Conservation (phyloP, 208 protist species). For the Borovskyia barvae region DNA sequence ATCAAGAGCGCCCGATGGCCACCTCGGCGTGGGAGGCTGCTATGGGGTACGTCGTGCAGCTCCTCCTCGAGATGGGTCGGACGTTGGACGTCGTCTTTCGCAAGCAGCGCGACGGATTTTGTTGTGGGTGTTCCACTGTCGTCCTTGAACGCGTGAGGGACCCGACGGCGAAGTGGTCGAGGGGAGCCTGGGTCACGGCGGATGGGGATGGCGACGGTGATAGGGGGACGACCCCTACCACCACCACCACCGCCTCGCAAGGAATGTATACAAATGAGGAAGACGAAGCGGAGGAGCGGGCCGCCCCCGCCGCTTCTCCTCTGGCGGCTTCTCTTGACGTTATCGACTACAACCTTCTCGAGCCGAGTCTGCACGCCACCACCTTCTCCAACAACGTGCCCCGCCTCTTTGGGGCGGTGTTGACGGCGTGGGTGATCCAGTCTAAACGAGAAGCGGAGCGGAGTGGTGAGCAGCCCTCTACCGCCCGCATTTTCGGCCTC, state of each 20-base stretch:
- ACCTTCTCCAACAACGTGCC: constrained; percentile 42
- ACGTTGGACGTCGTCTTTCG: constrained; percentile 19
- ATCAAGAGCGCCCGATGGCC: background rate
- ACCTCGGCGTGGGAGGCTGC: background rate
- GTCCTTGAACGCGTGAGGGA: constrained; percentile 33
- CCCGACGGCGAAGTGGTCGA: too few relatives aligned
- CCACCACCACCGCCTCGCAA: background rate
- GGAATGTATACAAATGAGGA: background rate
- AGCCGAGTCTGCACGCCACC: constrained; percentile 28
- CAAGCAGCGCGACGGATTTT: constrained; percentile 30
- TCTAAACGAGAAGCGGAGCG: background rate
- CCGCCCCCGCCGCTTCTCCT: background rate
- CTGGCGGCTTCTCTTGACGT: constrained; percentile 14
- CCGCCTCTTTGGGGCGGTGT: constrained; percentile 40
- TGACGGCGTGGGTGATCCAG: constrained; percentile 47
- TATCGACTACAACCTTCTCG: constrained; percentile 36
- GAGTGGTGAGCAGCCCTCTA: background rate
- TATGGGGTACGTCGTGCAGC: constrained; percentile 23
- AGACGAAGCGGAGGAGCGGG: background rate
- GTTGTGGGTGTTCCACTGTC: constrained; percentile 18
- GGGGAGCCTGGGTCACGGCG: background rate
- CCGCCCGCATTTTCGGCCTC: constrained; percentile 10
- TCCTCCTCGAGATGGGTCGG: constrained; percentile 26
- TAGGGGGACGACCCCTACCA: background rate
- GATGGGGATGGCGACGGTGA: background rate